Evolutionary conservation across 345 rosid species (phyloP).

Genomic region (Eucalyptus erythrocorys): DNA sequence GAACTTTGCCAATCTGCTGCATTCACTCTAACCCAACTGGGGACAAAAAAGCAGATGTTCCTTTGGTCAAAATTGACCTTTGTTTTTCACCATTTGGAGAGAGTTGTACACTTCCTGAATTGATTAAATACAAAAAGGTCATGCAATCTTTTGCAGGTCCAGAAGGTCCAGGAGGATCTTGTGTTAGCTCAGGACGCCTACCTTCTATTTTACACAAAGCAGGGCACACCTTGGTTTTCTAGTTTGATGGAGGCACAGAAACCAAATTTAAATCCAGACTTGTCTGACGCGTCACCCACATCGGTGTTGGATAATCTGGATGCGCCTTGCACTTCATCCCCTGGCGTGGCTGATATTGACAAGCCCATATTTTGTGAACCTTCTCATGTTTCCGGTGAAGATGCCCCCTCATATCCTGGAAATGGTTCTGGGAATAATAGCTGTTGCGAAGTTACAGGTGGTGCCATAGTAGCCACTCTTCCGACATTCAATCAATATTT

Average conservation of each 20-base stretch:
- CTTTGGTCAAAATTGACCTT: not conserved
- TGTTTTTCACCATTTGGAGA: not conserved
- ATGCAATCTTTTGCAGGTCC: conserved; percentile 33
- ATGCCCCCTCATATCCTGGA: not conserved
- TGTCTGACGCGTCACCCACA: conserved; percentile 43
- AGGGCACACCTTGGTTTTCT: conserved; percentile 66
- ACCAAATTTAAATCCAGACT: not conserved
- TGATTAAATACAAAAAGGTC: not conserved
- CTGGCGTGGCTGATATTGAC: not conserved
- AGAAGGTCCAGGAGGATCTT: conserved; percentile 26
- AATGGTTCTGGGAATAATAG: not conserved
- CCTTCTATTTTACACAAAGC: conserved; percentile 69
- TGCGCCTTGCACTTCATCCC: not conserved
- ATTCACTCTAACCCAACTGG: not conserved
- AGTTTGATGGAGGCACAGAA: conserved; percentile 26
- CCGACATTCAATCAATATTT: not conserved
- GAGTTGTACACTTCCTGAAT: not conserved
- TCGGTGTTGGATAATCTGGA: conserved; percentile 56
- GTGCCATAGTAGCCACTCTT: not conserved
- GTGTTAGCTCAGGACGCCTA: conserved; percentile 71
- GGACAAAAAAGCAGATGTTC: not conserved
- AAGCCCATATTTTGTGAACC: not conserved
- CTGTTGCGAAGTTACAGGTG: not conserved
- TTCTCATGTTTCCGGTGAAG: not conserved
- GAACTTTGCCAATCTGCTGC: not conserved